Conservation (phyloP, 202 grass and related monocot genomes). For the Setaria viridis region DNA sequence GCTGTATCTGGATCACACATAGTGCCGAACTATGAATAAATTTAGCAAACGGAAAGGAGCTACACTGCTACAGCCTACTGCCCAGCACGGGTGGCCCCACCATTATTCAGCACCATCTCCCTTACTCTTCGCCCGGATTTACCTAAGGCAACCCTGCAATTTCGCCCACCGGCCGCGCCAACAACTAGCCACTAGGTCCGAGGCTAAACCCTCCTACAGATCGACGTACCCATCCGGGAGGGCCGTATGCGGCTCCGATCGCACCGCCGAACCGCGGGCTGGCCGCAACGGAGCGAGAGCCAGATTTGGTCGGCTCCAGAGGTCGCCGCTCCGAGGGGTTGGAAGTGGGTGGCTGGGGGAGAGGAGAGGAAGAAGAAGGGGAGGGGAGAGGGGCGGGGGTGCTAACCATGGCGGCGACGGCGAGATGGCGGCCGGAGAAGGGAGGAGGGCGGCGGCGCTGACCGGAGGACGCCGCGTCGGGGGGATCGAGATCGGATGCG, state of each 20-base stretch:
- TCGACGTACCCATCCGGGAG: background rate
- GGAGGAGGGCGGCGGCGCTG: background rate
- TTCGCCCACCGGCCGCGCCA: background rate
- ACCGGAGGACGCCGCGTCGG: slow-evolving; percentile 1
- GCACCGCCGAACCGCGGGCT: no score
- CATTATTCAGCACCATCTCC: no score
- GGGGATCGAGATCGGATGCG: slow-evolving; percentile 37
- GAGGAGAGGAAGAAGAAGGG: background rate
- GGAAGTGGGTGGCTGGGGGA: background rate
- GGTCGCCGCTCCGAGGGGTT: background rate
- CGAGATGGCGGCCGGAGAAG: background rate
- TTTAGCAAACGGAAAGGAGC: background rate
- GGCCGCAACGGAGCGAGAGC: background rate
- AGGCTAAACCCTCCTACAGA: background rate
- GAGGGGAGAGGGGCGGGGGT: background rate
- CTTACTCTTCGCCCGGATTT: background rate
- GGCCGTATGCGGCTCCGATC: background rate
- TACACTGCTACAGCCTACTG: background rate
- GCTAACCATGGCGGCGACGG: slow-evolving; percentile 23
- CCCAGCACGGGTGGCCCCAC: background rate
- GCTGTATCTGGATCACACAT: background rate
- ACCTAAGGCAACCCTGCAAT: background rate
- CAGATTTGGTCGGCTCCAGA: background rate
- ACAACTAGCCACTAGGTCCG: background rate
- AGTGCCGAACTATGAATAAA: background rate